Base-by-base conservation (phyloP, 306 rosid genomes). In the Vigna angularis region DNA sequence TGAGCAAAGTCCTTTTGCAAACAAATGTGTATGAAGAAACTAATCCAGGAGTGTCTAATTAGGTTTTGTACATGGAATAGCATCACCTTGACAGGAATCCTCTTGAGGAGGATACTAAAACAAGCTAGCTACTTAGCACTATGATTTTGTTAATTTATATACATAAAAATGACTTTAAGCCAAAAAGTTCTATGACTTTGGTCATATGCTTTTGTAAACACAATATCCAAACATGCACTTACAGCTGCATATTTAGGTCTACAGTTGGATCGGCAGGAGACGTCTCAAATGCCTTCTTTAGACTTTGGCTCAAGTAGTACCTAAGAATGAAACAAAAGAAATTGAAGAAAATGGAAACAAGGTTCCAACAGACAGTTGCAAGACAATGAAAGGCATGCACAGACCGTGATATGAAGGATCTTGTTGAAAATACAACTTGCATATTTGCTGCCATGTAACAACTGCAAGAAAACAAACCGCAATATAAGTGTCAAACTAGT, bases 251-350 rank as follows among this genome's bases (percentile, higher is more conserved):
- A 85, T 87, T 90, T 67, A 95, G 86, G 91, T 95, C 98, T 9
- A 95, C 93, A 66, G 98, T 91, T 38, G 98, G 98, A 82, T 95
- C 98, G 44, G 98, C 93, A 24, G 97, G 98, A 66, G 98, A 89
- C 45, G 42, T 73, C 87, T 83, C 90, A 82, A 90, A 89, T 72
- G 93, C 96, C 68, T 42, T 70, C 83, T 89, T 85, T 48, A 90
- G 79, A 78, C 40, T 81, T 76, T 85, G 93, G 74, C 75, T 89
- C 66, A 47, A 51, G 71, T 82, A 89, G 84, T 93, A 90, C 86
- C 97, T 93, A 76, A 72, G 49, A 70, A 63, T 20, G 65, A 75
- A 63, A 80, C 30, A 70, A 59, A 70, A 79, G 44, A 40, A 9
- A 80, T 26, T 81, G 40, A 80, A 66, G 74, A 66, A 20, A 62